These are phyloP conservation scores for Scheffersomyces segobiensis DNA, from an alignment of 1,139 yeast species.

Conservation along the genomic window DNA sequence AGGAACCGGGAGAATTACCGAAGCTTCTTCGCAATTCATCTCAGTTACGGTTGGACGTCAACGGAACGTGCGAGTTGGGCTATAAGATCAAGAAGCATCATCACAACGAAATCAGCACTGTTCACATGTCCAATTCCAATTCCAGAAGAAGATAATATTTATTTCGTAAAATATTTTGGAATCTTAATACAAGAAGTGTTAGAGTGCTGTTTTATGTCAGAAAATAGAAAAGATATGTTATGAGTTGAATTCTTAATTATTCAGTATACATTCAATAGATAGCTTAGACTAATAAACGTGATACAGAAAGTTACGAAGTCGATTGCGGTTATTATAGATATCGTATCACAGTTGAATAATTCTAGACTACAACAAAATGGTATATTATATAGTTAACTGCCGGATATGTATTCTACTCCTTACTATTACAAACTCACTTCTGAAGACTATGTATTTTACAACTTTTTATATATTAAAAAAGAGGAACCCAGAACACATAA, in stretches of 20 bases:
- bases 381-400: no score
- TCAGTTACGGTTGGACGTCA: conserved; percentile 26
- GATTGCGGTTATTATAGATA: not conserved
- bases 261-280: conserved; percentile 5
- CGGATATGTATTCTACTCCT: no score
- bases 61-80: conserved; percentile 45
- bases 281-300: not conserved
- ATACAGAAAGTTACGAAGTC: not conserved
- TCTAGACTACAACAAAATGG: no score
- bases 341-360: no score
- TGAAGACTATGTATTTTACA: not conserved
- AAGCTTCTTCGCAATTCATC: conserved; percentile 4
- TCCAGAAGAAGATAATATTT: conserved; percentile 11
- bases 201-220: not conserved
- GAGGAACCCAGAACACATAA: not conserved
- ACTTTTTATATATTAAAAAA: conserved; percentile 1
- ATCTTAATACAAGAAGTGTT: not conserved
- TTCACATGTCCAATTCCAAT: conserved; percentile 28
- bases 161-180: not conserved
- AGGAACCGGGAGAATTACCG: not conserved
- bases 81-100: conserved; percentile 47
- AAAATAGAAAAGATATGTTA: conserved; percentile 4
- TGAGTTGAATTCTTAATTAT: not conserved
- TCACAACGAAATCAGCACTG: conserved; percentile 42
- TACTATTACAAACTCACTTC: not conserved